These are phyloP conservation scores for Alternaria sp. DNA, from an alignment of 2,329 filamentous ascomycete genomes.

Conservation along the genomic window DNA sequence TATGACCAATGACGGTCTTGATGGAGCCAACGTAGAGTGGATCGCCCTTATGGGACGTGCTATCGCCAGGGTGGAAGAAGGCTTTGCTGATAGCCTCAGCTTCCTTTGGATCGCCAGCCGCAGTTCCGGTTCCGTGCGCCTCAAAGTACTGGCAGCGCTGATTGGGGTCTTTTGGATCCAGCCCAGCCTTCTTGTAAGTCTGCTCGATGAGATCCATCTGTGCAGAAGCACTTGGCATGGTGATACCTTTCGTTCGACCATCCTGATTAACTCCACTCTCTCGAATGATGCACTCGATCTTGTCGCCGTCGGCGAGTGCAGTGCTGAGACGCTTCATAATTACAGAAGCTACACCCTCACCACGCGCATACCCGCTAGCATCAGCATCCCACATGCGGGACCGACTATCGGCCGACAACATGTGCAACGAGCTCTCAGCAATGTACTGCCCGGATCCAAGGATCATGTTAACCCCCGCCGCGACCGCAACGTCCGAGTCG, in stretches of 20 bases:
- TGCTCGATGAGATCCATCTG: slow-evolving; percentile 41
- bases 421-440: slow-evolving; percentile 31
- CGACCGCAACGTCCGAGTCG: slow-evolving; percentile 24
- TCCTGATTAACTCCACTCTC: slow-evolving; percentile 49
- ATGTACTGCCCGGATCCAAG: slow-evolving; percentile 14
- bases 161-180: slow-evolving; percentile 27
- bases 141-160: slow-evolving; percentile 28
- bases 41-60: neutral
- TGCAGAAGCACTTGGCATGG: slow-evolving; percentile 53
- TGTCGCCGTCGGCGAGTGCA: slow-evolving; percentile 57
- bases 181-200: slow-evolving; percentile 47
- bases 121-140: slow-evolving; percentile 30
- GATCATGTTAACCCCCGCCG: slow-evolving; percentile 16
- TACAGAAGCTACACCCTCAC: slow-evolving; percentile 60
- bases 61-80: slow-evolving; percentile 1
- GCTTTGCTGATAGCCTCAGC: slow-evolving; percentile 20
- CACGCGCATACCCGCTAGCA: slow-evolving; percentile 60
- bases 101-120: slow-evolving; percentile 38
- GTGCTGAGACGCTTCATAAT: slow-evolving; percentile 58
- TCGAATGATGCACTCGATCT: slow-evolving; percentile 51
- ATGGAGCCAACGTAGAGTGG: slow-evolving; percentile 28
- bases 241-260: slow-evolving; percentile 50
- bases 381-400: slow-evolving; percentile 41
- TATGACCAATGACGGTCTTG: slow-evolving; percentile 53
- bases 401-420: slow-evolving; percentile 41